Base-by-base conservation (phyloP, 2,329 filamentous ascomycete species). In the Proliferodiscus dingleyae region DNA sequence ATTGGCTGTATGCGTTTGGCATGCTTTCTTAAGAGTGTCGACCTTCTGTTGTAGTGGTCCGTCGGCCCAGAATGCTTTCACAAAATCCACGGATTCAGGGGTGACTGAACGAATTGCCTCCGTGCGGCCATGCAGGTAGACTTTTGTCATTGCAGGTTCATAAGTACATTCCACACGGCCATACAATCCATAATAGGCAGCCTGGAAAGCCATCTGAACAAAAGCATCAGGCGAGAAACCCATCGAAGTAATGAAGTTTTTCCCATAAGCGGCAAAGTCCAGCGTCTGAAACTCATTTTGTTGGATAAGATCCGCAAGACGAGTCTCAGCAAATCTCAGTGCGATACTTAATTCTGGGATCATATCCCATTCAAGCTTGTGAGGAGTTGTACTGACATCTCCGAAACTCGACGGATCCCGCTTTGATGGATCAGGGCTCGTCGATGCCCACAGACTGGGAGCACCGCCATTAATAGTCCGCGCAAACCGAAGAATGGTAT, bases 291-390 rank as follows among this genome's bases (percentile, higher is more conserved):
- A 96, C 67, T 98, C 93, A 61, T 96, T 95, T 65, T 98, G 93
- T 62, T 91, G 85, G 58, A 98, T 95, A 32, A 97, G 74, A 65
- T 98, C 93, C 16, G 93, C 89, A 7, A 98, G 75, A 29, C 93
- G 80, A 0, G 91, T 96, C 70, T 98, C 93, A 22, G 93, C 93
- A 61, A 98, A 98, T 6, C 93, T 87, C 5, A 97, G 75, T 1
- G 93, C 91, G 37, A 94, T 91, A 56, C 81, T 86, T 13, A 98
- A 75, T 65, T 97, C 91, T 0, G 93, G 90, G 1, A 84, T 75
- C 89, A 97, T 94, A 56, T 96, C 90, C 93, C 93, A 98, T 65
- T 96, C 91, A 1, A 97, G 76, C 68, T 96, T 97, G 66, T 95
- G 89, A 3, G 93, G 93, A 4, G 88, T 95, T 0, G 90, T 95